phyloP scores from a whole-genome alignment of 2,329 filamentous ascomycete genomes.

The Colletotrichum somersetense region DNA sequence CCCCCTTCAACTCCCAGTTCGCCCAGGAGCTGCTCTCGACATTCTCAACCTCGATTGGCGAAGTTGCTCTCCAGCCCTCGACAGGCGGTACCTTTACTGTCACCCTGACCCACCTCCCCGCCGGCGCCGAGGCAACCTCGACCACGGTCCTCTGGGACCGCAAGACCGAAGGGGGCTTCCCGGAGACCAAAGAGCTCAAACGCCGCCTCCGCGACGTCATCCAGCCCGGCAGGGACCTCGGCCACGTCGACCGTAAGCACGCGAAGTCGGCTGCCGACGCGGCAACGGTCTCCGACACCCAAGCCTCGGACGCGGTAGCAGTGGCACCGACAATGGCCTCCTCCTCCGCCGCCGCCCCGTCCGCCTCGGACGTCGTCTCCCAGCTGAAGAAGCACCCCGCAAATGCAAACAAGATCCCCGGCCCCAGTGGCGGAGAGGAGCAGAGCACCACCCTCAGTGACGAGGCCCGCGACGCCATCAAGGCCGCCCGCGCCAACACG shows the following conservation, averaged over 20 bases:
- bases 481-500: conserved; percentile 38
- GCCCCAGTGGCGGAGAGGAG: neutral
- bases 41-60: conserved; percentile 85
- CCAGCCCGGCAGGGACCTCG: conserved; percentile 81
- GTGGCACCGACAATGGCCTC: neutral
- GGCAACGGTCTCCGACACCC: neutral
- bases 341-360: conserved; percentile 5
- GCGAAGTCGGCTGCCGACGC: conserved; percentile 30
- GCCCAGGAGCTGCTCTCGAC: conserved; percentile 96
- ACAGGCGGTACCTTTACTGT: conserved; percentile 89
- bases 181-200: conserved; percentile 93
- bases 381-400: conserved; percentile 37
- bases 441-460: conserved; percentile 19
- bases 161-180: conserved; percentile 88
- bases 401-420: conserved; percentile 19
- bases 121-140: conserved; percentile 48
- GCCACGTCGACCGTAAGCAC: conserved; percentile 79
- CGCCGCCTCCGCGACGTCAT: conserved; percentile 85
- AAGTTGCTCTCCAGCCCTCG: conserved; percentile 86
- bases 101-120: conserved; percentile 62
- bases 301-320: conserved; percentile 12
- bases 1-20: conserved; percentile 68
- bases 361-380: conserved; percentile 21
- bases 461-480: conserved; percentile 28
- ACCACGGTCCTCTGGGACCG: conserved; percentile 86